Evolutionary conservation across 2,329 filamentous ascomycete species (phyloP).

Genomic region (Uncinocarpus reesii): DNA sequence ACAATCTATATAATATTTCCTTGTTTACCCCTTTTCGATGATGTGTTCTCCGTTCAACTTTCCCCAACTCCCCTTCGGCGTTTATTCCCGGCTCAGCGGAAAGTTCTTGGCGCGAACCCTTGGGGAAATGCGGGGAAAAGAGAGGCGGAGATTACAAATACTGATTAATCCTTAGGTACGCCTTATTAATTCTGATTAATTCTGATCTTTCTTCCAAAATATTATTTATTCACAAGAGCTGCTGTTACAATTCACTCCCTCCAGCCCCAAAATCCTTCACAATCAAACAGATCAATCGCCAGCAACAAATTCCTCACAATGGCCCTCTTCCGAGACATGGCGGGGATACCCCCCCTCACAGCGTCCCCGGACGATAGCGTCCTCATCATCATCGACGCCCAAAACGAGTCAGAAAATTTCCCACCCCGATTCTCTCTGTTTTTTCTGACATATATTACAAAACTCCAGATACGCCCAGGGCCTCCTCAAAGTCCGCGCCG

Average conservation of each 20-base stretch:
- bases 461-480: constrained; percentile 41
- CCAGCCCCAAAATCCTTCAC: too few relatives aligned
- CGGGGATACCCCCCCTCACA: constrained; percentile 47
- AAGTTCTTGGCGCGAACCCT: neutral
- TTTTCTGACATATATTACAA: constrained; percentile 7
- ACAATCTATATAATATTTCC: constrained; percentile 2
- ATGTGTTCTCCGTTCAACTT: too few relatives aligned
- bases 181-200: too few relatives aligned
- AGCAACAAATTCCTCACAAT: neutral
- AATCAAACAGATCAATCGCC: too few relatives aligned
- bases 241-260: too few relatives aligned
- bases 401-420: constrained; percentile 50
- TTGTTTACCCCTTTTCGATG: neutral
- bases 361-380: constrained; percentile 50
- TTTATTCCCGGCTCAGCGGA: neutral
- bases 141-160: too few relatives aligned
- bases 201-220: too few relatives aligned
- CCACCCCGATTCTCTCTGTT: neutral
- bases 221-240: too few relatives aligned
- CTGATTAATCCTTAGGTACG: too few relatives aligned
- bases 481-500: constrained; percentile 46
- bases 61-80: too few relatives aligned
- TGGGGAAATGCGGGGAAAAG: neutral
- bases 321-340: constrained; percentile 40
- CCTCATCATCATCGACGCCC: constrained; percentile 59